Percentiles rank a stretch among this genome's conserved stretches.
Conservation (phyloP, 1,139 yeast genomes). For the Kluyveromyces sp. region DNA sequence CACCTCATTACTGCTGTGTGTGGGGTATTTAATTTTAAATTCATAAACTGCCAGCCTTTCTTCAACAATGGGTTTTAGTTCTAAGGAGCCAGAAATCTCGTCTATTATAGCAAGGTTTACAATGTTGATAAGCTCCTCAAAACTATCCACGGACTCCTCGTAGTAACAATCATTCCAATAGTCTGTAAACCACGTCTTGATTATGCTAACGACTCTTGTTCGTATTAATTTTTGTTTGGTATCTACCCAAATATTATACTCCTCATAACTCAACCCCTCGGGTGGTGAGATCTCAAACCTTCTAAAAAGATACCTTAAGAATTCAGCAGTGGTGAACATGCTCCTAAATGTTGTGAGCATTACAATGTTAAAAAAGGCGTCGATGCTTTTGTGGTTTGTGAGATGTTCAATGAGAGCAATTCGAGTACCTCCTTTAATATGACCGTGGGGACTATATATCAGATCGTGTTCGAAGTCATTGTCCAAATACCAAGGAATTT, state of each 20-base stretch:
- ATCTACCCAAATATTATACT: slow-evolving; percentile 73
- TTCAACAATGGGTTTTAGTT: slow-evolving; percentile 27
- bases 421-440: slow-evolving; percentile 78
- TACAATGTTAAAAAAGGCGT: slow-evolving; percentile 61
- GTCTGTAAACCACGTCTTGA: slow-evolving; percentile 64
- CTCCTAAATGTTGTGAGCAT: slow-evolving; percentile 73
- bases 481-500: slow-evolving; percentile 73
- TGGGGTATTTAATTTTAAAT: slow-evolving; percentile 3
- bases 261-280: slow-evolving; percentile 79
- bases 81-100: slow-evolving; percentile 39
- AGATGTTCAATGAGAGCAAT: slow-evolving; percentile 76
- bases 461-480: slow-evolving; percentile 72
- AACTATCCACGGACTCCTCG: slow-evolving; percentile 38
- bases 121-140: slow-evolving; percentile 50
- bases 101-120: slow-evolving; percentile 44
- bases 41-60: slow-evolving; percentile 15
- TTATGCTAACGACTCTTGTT: slow-evolving; percentile 58
- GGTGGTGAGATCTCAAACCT: slow-evolving; percentile 78
- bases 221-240: slow-evolving; percentile 63
- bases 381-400: slow-evolving; percentile 69
- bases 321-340: slow-evolving; percentile 61
- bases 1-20: not conserved
- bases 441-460: slow-evolving; percentile 65
- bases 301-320: slow-evolving; percentile 53
- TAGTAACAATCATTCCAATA: slow-evolving; percentile 71